Base-by-base conservation (phyloP, 2,329 filamentous ascomycete species). In the Phialocephala sp. region DNA sequence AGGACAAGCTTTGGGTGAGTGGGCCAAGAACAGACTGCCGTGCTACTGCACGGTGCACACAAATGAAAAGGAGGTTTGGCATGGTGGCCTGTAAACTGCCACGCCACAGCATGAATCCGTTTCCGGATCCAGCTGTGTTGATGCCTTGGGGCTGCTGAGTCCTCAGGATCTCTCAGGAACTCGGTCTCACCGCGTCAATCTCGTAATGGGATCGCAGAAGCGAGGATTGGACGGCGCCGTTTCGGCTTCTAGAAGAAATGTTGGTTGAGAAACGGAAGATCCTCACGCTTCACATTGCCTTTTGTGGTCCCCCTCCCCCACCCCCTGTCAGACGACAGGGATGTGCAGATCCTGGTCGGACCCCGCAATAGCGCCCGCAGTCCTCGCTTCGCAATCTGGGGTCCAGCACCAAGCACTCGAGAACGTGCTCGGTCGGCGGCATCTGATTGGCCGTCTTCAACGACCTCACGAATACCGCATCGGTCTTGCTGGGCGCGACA, bases 381-480 rank as follows among this genome's bases (percentile, higher is more conserved):
- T 14, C 9, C 55, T 37, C 55, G 32, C 55, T 8, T 20, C 4
- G 5, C 12, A 55, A 37, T 58, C 45, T 60, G 60, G 65, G 60
- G 57, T 59, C 59, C 14, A 39, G 18, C 20, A 57, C 68, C 66
- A 70, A 35, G 43, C 27, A 64, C 41, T 50, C 14, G 8, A 36
- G 35, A 66, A 70, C 68, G 68, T 70, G 65, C 45, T 59, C 22
- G 18, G 27, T 27, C 57, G 6, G n/a, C 2, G 43, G 9, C 20
- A 0, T 63, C 24, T 70, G 66, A 68, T 69, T 70, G 68, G 68
- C 24, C 60, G 43, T 0, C 18, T 14, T 63, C 35, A 59, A 70
- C 68, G 66, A 60, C 68, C 43, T 54, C 24, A 18, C 8, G 12
- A 32, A 22, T 2, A 15, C 27, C 5, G 4, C 11, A 32, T 54